phyloP scores from a whole-genome alignment of 1,139 yeast species.

The Blastobotrys niveus region DNA sequence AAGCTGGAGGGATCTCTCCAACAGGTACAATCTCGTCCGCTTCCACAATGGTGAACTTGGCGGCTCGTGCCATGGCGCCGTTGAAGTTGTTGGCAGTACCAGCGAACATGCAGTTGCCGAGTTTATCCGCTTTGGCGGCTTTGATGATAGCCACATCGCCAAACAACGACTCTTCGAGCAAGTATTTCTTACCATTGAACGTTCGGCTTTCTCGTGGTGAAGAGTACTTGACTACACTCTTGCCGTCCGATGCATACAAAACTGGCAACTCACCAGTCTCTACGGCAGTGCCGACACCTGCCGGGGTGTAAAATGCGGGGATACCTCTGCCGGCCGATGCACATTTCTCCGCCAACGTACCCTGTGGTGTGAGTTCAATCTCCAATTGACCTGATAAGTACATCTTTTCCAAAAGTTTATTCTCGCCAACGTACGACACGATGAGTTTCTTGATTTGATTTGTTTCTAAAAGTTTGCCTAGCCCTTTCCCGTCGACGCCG shows the following conservation, averaged over 20 bases:
- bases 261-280: constrained; percentile 47
- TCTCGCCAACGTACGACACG: constrained; percentile 45
- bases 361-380: constrained; percentile 48
- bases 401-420: constrained; percentile 40
- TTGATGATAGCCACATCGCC: constrained; percentile 42
- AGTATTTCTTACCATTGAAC: constrained; percentile 37
- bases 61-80: constrained; percentile 40
- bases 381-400: constrained; percentile 43
- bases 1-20: constrained; percentile 39
- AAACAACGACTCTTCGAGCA: constrained; percentile 39
- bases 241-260: constrained; percentile 35
- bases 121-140: constrained; percentile 40
- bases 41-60: constrained; percentile 40
- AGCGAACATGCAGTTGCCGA: constrained; percentile 41
- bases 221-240: constrained; percentile 34
- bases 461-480: constrained; percentile 39
- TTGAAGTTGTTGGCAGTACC: constrained; percentile 44
- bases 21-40: constrained; percentile 42
- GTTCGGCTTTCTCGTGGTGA: constrained; percentile 38
- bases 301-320: constrained; percentile 47
- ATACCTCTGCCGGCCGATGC: constrained; percentile 48
- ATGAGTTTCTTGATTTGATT: constrained; percentile 45
- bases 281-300: constrained; percentile 47
- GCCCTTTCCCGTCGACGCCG: constrained; percentile 45
- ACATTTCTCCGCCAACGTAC: constrained; percentile 45